Evolutionary conservation across 768 basidiomycete species (phyloP), one percentile per base, ranked within the genome.

Genomic region (Amanita jacksonii): DNA sequence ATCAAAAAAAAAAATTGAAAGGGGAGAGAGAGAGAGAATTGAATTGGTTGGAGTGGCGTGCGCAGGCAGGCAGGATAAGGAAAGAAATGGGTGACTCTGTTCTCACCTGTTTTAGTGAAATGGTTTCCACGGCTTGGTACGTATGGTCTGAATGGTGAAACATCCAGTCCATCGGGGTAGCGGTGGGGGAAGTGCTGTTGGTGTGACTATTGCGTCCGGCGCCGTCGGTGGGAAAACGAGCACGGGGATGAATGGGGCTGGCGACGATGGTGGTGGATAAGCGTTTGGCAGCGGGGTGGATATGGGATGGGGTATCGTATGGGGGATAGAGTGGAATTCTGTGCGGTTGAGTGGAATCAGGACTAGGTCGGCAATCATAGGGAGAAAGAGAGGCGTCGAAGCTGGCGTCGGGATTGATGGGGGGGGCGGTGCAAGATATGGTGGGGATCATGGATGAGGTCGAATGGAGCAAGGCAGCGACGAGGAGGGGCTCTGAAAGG

Each of bases 21-120:
- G n/a, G n/a, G n/a, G n/a, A n/a, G n/a, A n/a, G n/a, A n/a, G n/a
- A n/a, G n/a, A n/a, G n/a, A n/a, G n/a, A n/a, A n/a, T n/a, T n/a
- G n/a, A n/a, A n/a, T n/a, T n/a, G n/a, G n/a, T n/a, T n/a, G n/a
- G n/a, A n/a, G n/a, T n/a, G n/a, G n/a, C n/a, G n/a, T n/a, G n/a
- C n/a, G n/a, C n/a, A n/a, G n/a, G n/a, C n/a, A n/a, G 34, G 6
- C 25, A 35, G 34, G 10, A 32, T 25, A 35, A 36, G 31, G n/a
- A n/a, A n/a, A 22, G 20, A 42, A 33, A 3, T 15, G 5, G 16
- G 20, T n/a, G 9, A 31, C 15, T 8, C 18, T 28, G 22, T 32
- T n/a, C 28, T 42, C 31, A 43, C 43, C 43, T 35, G 43, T 32
- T 43, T 43, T n/a, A 28, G 15, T 25, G 33, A 34, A 43, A 27